Percentiles rank a stretch among this genome's conserved stretches.
These are phyloP conservation scores for Zasmidium citrigriseum DNA, from an alignment of 2,329 filamentous ascomycete genomes.

Conservation along the genomic window DNA sequence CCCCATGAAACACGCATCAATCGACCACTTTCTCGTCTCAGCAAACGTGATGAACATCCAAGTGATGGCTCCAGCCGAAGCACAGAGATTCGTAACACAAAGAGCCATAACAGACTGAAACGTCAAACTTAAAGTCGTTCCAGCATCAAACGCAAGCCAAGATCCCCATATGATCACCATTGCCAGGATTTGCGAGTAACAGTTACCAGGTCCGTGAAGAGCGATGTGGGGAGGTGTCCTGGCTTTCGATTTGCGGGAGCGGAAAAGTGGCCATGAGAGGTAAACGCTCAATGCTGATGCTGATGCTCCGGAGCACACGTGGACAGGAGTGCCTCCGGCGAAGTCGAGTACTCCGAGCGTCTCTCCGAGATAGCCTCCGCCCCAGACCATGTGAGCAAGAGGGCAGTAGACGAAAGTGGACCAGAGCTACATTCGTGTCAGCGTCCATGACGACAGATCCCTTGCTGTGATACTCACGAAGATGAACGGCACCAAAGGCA, in stretches of 20 bases:
- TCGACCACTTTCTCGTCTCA: conserved; percentile 47
- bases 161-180: conserved; percentile 55
- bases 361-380: conserved; percentile 45
- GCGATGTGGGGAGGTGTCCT: conserved; percentile 51
- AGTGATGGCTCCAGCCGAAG: conserved; percentile 49
- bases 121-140: conserved; percentile 50
- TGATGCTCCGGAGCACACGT: conserved; percentile 48
- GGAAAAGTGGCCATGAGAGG: conserved; percentile 52
- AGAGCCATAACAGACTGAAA: conserved; percentile 55
- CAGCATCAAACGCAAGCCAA: conserved; percentile 55
- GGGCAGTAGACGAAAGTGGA: conserved; percentile 52
- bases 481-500: conserved; percentile 52
- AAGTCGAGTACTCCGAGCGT: conserved; percentile 49
- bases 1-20: conserved; percentile 55
- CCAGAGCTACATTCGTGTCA: no score
- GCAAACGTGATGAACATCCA: conserved; percentile 50
- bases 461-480: conserved; percentile 28
- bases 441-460: no score
- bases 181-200: conserved; percentile 50
- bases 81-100: conserved; percentile 53
- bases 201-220: conserved; percentile 51
- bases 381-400: conserved; percentile 53
- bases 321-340: conserved; percentile 48
- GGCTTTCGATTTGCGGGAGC: conserved; percentile 45
- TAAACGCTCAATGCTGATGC: conserved; percentile 50